Evolutionary conservation across 2,329 filamentous ascomycete genomes (phyloP).

Genomic region (Fusarium pseudonygamai): DNA sequence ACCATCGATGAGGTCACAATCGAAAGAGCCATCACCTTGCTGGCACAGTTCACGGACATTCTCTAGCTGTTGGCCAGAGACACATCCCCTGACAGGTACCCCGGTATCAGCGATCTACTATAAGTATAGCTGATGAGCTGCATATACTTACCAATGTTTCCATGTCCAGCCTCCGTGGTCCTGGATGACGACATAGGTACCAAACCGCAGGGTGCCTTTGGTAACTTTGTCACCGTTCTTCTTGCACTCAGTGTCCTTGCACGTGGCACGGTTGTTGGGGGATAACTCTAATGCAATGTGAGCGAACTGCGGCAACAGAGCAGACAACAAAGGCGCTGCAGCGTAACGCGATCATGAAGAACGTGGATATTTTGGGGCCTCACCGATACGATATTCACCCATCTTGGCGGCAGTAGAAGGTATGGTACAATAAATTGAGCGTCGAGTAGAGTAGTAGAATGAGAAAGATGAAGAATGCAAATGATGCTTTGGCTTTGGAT

Average conservation of each 20-base stretch:
- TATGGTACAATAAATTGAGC: background rate
- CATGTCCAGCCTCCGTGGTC: conserved; percentile 75
- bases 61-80: conserved; percentile 77
- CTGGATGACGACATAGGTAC: conserved; percentile 72
- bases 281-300: conserved; percentile 68
- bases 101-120: background rate
- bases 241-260: conserved; percentile 79
- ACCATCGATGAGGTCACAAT: conserved; percentile 78
- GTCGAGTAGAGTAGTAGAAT: conserved; percentile 23
- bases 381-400: conserved; percentile 60
- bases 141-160: conserved; percentile 80
- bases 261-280: conserved; percentile 76
- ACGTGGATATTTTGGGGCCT: conserved; percentile 30
- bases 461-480: background rate
- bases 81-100: conserved; percentile 75
- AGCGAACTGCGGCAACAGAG: conserved; percentile 18
- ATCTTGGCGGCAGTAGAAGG: conserved; percentile 45
- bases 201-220: conserved; percentile 83
- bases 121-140: background rate
- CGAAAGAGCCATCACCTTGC: conserved; percentile 56
- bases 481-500: conserved; percentile 2
- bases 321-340: background rate
- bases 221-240: conserved; percentile 72
- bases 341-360: background rate
- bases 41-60: conserved; percentile 69